Base-by-base conservation (phyloP, 192 early-diverging fungal species). In the Coemansia furcata region DNA sequence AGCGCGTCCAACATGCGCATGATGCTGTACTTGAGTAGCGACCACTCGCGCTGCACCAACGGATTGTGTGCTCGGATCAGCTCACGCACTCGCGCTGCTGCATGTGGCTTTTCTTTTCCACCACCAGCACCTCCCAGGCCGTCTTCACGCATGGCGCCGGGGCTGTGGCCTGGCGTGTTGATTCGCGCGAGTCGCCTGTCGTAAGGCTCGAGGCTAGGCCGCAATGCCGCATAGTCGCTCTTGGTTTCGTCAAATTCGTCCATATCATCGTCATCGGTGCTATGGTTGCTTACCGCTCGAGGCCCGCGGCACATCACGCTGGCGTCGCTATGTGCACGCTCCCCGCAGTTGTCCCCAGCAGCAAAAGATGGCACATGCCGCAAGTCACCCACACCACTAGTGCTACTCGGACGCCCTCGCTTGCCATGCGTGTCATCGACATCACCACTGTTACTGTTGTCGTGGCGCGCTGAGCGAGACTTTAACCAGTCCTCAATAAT, bases 1-100 rank as follows among this genome's bases (percentile, higher is more conserved):
- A 83, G 69, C 26, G 76, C 80, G 36, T 83, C 76, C 36, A 83
- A 58, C 74, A 83, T 65, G 17, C 67, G 66, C 32, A 74, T 68
- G 32, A 83, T 72, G 37, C 72, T 68, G 63, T 78, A 62, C 47
- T 78, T 77, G 23, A 83, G 67, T 47, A 74, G 43, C 32, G 69
- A 65, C 80, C 80, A 83, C 54, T 78, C 76, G 11, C 54, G 65
- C 46, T 78, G 72, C 32, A 83, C 65, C 7, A 62, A 50, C 35
- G 80, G 80, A 30, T 74, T 70, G 60, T 83, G 80, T 14, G 80
- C 72, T 2, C 80, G 71, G n/a, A 55, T 60, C 43, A 75, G 67
- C 66, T 83, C 75, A 30, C 47, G 40, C 10, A 83, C 62, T 6
- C 55, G 80, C 12, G 72, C 80, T 0, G 67, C 60, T 6, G 72